A percentile compares a stretch with the other conserved stretches of the same genome.
phyloP scores from a whole-genome alignment of 495 filamentous ascomycete genomes.

The Podospora fimiseda region DNA sequence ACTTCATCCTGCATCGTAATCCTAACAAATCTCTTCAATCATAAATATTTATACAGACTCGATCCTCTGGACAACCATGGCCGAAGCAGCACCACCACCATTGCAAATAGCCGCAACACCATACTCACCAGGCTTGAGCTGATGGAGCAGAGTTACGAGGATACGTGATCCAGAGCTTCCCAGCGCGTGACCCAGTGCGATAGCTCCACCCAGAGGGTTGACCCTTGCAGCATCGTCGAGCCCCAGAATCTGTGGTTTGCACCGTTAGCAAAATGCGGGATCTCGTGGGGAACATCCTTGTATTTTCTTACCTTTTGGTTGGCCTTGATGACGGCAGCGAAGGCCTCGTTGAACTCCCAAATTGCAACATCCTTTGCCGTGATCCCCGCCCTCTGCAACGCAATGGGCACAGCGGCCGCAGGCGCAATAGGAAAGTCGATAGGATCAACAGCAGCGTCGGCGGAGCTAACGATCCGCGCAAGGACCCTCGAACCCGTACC shows the following conservation, averaged over 20 bases:
- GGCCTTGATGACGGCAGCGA: constrained; percentile 91
- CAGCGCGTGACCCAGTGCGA: constrained; percentile 87
- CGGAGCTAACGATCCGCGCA: constrained; percentile 75
- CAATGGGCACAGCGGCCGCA: constrained; percentile 84
- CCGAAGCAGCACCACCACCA: constrained; percentile 85
- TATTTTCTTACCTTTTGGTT: constrained; percentile 66
- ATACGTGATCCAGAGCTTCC: constrained; percentile 94
- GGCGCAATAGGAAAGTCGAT: constrained; percentile 95
- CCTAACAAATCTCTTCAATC: background rate
- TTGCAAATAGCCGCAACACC: constrained; percentile 96
- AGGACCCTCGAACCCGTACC: constrained; percentile 67
- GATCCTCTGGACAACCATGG: constrained; percentile 85
- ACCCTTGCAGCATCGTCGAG: constrained; percentile 64
- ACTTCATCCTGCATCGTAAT: background rate
- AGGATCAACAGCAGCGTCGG: constrained; percentile 87
- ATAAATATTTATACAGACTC: constrained; percentile 49
- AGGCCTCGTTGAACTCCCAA: constrained; percentile 99
- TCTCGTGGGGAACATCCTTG: constrained; percentile 1
- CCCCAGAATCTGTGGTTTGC: constrained; percentile 61
- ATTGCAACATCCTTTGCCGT: constrained; percentile 80
- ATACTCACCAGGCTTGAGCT: constrained; percentile 85
- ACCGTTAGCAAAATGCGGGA: background rate
- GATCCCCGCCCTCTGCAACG: constrained; percentile 82
- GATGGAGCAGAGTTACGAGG: constrained; percentile 81
- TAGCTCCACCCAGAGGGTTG: constrained; percentile 85